Base-by-base conservation (phyloP, 352 stramenopile species). In the Pythium volutum region DNA sequence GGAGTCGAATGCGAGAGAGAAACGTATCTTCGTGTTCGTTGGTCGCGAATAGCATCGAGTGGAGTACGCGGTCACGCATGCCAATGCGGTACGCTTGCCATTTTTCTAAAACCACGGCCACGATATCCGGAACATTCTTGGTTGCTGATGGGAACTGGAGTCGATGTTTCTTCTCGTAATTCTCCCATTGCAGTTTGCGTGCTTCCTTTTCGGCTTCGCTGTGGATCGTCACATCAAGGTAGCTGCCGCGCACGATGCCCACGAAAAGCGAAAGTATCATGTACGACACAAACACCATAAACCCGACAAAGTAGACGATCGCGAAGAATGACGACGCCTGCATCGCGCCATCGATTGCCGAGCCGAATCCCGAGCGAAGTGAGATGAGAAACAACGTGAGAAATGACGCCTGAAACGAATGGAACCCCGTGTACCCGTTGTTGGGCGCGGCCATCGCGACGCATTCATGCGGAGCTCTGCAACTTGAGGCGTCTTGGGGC, bases 181-280 rank as follows among this genome's bases (percentile, higher is more conserved):
- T 49, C 15, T 83, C 63, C 38, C 67, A 52, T 27, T 60, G 25
- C 12, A 66, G 55, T 27, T 75, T 60, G 11, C 67, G 76, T 22
- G 76, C 54, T 27, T 74, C 66, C 1, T 71, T 29, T 9, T 77
- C 73, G 0, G 69, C 46, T 4, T 66, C 66, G 7, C 62, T 66
- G n/a, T 84, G 69, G 16, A 87, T 77, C 12, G 78, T 83, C 7
- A 92, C 79, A 5, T 76, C 62, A 27, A 90, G 87, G 50, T 91
- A 94, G 62, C 79, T 89, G 10, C 76, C 81, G 34, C 85, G 79
- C n/a, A 95, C 81, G 50, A 95, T 90, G 7, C 83, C 83, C 22
- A 93, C 81, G 38, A 93, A 93, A 0, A 95, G 64, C 15, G 83
- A 88, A 2, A 90, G 66, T 39, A 93, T 91, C 80, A 91, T 93